Percentiles rank a stretch among this genome's conserved stretches.
phyloP scores from a whole-genome alignment of 2,329 filamentous ascomycete genomes.

The Albophoma yamanashiensis region DNA sequence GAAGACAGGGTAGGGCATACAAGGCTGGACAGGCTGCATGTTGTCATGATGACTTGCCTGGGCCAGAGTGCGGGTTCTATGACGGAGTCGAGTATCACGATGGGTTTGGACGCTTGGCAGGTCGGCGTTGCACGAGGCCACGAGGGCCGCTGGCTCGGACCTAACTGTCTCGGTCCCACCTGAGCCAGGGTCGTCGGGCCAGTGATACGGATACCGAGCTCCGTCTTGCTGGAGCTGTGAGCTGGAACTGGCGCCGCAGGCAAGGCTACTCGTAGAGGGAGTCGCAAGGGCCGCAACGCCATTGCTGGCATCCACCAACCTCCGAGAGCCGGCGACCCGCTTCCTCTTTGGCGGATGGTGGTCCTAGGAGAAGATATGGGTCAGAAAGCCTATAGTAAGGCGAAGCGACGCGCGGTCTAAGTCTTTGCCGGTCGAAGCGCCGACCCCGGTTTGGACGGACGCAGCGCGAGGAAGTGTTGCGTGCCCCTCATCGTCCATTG shows the following conservation, averaged over 20 bases:
- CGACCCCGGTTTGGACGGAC: background rate
- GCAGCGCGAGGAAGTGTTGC: background rate
- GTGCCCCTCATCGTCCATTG: background rate
- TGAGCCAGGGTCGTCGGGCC: constrained; percentile 1
- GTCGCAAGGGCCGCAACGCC: background rate
- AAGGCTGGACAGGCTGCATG: background rate
- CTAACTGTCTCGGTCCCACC: constrained; percentile 2
- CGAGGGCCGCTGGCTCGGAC: background rate
- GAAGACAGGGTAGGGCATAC: background rate
- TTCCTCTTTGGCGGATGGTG: background rate
- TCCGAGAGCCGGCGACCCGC: background rate
- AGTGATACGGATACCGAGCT: background rate
- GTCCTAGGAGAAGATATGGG: background rate
- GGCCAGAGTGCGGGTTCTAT: background rate
- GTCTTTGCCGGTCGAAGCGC: constrained; percentile 1
- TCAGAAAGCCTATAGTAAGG: background rate
- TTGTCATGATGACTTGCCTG: background rate
- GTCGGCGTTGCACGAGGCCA: background rate
- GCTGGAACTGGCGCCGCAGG: background rate
- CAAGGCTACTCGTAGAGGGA: background rate
- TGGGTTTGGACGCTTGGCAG: background rate
- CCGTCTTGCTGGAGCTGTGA: background rate
- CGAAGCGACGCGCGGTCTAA: background rate
- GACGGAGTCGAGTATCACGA: constrained; percentile 1
- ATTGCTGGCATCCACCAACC: background rate